Conservation (phyloP, 2,329 filamentous ascomycete genomes). For the Ophiocordyceps unilateralis region DNA sequence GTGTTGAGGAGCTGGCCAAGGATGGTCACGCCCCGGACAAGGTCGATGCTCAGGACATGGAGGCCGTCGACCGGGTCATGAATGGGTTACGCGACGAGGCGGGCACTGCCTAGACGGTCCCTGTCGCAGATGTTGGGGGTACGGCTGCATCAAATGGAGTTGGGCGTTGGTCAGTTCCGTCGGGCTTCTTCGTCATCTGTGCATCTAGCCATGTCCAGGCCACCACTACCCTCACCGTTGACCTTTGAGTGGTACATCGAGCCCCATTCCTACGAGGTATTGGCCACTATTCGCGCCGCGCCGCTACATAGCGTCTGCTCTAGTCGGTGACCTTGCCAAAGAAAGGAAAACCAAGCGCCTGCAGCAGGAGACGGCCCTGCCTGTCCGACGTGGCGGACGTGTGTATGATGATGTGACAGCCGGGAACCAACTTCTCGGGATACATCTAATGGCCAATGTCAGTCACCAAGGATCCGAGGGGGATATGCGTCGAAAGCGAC, state of each 20-base stretch:
- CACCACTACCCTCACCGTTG: not conserved
- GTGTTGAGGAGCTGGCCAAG: slow-evolving; percentile 44
- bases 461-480: not conserved
- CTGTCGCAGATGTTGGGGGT: not conserved
- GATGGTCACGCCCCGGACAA: slow-evolving; percentile 36
- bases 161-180: slow-evolving; percentile 4
- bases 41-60: slow-evolving; percentile 78
- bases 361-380: slow-evolving; percentile 58
- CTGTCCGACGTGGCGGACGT: slow-evolving; percentile 73
- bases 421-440: slow-evolving; percentile 58
- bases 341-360: slow-evolving; percentile 44
- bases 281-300: slow-evolving; percentile 6
- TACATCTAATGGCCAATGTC: slow-evolving; percentile 29
- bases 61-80: slow-evolving; percentile 62
- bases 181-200: not conserved
- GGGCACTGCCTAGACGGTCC: slow-evolving; percentile 8
- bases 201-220: not conserved
- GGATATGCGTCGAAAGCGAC: slow-evolving; percentile 16
- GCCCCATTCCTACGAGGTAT: slow-evolving; percentile 1
- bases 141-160: slow-evolving; percentile 19
- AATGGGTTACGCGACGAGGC: slow-evolving; percentile 42
- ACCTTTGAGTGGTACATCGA: not conserved
- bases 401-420: slow-evolving; percentile 67
- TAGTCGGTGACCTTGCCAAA: slow-evolving; percentile 47
- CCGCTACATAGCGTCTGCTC: not conserved